phyloP scores from a whole-genome alignment of 1,284 basidiomycete species.

The Ganoderma leucocontextum region DNA sequence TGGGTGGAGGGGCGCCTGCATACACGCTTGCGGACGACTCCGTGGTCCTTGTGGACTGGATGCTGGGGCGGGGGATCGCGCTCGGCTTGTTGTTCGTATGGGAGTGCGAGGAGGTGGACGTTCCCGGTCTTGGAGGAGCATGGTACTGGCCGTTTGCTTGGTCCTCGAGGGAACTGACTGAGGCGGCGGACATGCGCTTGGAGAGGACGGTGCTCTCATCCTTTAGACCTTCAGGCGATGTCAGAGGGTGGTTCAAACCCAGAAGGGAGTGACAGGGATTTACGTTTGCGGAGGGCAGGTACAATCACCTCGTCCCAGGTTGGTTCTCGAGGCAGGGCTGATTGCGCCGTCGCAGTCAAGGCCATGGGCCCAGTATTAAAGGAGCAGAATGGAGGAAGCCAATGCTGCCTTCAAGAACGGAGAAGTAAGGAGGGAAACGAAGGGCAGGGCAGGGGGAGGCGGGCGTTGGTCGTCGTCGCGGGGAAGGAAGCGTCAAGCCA shows the following conservation, averaged over 20 bases:
- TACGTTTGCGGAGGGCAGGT: constrained; percentile 74
- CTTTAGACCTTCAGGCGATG: constrained; percentile 66
- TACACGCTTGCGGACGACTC: constrained; percentile 30
- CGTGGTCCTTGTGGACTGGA: constrained; percentile 44
- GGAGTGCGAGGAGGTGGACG: constrained; percentile 34
- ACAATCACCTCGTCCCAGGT: constrained; percentile 79
- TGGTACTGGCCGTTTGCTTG: constrained; percentile 35
- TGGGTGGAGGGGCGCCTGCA: constrained; percentile 28
- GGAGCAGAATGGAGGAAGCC: constrained; percentile 24
- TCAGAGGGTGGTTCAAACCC: constrained; percentile 3
- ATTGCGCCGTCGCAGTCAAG: constrained; percentile 53
- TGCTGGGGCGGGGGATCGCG: constrained; percentile 57
- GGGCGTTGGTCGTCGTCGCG: constrained; percentile 29
- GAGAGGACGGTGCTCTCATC: constrained; percentile 75
- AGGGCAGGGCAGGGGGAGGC: constrained; percentile 35
- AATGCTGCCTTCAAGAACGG: constrained; percentile 33
- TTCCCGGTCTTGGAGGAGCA: constrained; percentile 29
- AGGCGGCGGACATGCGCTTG: constrained; percentile 76
- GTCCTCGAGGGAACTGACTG: constrained; percentile 62
- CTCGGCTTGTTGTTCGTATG: constrained; percentile 45
- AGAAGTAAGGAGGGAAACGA: constrained; percentile 37
- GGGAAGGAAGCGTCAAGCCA: constrained; percentile 27
- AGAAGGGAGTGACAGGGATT: constrained; percentile 34
- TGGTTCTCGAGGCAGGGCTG: constrained; percentile 58
- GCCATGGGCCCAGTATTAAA: constrained; percentile 41